Base-by-base conservation (phyloP, 805 yeast species). In the Candida silvicultrix region DNA sequence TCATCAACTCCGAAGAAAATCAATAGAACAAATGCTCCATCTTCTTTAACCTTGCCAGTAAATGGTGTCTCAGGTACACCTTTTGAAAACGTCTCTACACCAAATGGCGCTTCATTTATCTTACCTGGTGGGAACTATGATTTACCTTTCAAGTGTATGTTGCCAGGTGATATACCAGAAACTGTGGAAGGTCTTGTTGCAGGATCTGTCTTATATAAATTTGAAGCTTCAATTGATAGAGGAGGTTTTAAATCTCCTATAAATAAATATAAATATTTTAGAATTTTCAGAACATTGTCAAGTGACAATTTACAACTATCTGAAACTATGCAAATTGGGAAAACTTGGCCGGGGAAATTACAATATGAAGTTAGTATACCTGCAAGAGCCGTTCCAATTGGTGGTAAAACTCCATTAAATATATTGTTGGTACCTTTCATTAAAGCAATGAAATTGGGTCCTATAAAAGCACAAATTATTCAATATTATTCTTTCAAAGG, bases 351-450 rank as follows among this genome's bases (percentile, higher is more conserved):
- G 2, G 71, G 78, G 43, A 89, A 88, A 60, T 81, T 92, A 38
- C 97, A 90, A 62, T 90, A 92, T 63, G 81, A 88, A 15, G 79
- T 92, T 46, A 82, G 84, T 46, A 81, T 89, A 3, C 97, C 97
- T 0, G 76, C 89, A 20, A 80, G 84, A 53, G 96, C 97, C 1
- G 80, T 88, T 8, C 89, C 97, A 1, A 80, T 90, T 40, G 98
- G 98, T 5, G 79, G 90, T 0, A 68, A 73, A 1, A 71, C 86
- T 5, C 85, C 88, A 2, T 73, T 92, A 6, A 78, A 79, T 46
- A 73, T 90, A 43, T 71, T 78, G 54, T 60, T 90, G 54, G 83
- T 84, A 23, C 97, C 98, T 0, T 71, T 90, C 40, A 66, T 78
- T 45, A 90, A 92, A 62, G 94, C 95, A 0, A 71, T 89, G 55